Conservation (phyloP, 768 basidiomycete species). For the Cystobasidium onofrii region DNA sequence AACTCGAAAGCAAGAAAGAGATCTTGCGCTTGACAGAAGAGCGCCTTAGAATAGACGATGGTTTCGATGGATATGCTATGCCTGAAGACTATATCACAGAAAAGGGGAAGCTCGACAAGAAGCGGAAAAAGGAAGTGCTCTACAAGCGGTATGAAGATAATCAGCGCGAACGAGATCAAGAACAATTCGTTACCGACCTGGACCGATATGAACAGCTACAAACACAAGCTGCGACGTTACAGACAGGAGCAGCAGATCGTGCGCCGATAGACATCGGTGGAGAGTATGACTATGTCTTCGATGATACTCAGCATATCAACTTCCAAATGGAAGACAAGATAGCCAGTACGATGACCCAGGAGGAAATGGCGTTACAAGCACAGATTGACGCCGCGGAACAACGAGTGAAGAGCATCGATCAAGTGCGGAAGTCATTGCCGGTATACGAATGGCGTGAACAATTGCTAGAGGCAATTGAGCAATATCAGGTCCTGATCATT, state of each 20-base stretch:
- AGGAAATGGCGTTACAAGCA: constrained; percentile 71
- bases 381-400: constrained; percentile 76
- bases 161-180: constrained; percentile 52
- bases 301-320: constrained; percentile 91
- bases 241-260: constrained; percentile 85
- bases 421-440: constrained; percentile 84
- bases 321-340: constrained; percentile 58
- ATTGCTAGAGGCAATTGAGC: constrained; percentile 75
- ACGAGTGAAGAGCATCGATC: constrained; percentile 63
- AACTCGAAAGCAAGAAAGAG: constrained; percentile 86
- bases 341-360: constrained; percentile 64
- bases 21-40: constrained; percentile 85
- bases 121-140: constrained; percentile 83
- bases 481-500: constrained; percentile 91
- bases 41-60: constrained; percentile 86
- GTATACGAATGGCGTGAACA: constrained; percentile 82
- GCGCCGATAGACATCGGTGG: constrained; percentile 55
- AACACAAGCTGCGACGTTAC: constrained; percentile 78
- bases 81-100: constrained; percentile 98
- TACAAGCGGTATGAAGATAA: constrained; percentile 88
- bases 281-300: constrained; percentile 94
- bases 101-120: constrained; percentile 94
- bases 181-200: constrained; percentile 87
- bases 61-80: constrained; percentile 87
- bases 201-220: constrained; percentile 83